These are phyloP conservation scores for Thelonectria rubi DNA, from an alignment of 2,329 filamentous ascomycete species.

Conservation along the genomic window DNA sequence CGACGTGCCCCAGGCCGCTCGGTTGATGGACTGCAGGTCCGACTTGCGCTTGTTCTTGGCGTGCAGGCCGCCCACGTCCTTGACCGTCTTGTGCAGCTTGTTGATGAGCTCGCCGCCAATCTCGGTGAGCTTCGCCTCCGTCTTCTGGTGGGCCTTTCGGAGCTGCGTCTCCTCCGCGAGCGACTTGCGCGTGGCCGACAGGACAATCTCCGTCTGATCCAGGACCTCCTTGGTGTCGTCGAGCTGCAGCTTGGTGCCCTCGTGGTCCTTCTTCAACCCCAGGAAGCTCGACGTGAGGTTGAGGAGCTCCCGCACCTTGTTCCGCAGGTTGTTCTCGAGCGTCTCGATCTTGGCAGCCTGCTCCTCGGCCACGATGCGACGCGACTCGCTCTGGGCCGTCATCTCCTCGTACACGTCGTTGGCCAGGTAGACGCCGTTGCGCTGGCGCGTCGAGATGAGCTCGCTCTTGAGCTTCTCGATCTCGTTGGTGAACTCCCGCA, in stretches of 20 bases:
- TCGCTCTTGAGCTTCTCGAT: slow-evolving; percentile 96
- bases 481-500: slow-evolving; percentile 89
- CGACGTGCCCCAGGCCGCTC: slow-evolving; percentile 79
- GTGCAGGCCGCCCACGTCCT: slow-evolving; percentile 82
- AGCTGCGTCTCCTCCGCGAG: slow-evolving; percentile 83
- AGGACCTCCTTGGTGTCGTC: slow-evolving; percentile 84
- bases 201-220: slow-evolving; percentile 86
- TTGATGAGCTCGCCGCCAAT: slow-evolving; percentile 81
- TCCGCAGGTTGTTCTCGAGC: slow-evolving; percentile 87
- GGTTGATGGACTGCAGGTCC: slow-evolving; percentile 82
- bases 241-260: slow-evolving; percentile 75
- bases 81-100: slow-evolving; percentile 79
- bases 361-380: slow-evolving; percentile 90
- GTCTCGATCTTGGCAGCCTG: slow-evolving; percentile 92
- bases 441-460: slow-evolving; percentile 88
- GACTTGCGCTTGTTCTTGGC: slow-evolving; percentile 89
- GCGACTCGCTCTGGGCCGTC: slow-evolving; percentile 89
- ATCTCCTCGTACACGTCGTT: slow-evolving; percentile 91
- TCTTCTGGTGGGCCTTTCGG: slow-evolving; percentile 84
- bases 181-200: slow-evolving; percentile 78
- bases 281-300: slow-evolving; percentile 87
- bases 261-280: slow-evolving; percentile 88
- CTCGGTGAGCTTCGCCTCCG: slow-evolving; percentile 78
- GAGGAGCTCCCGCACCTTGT: slow-evolving; percentile 94
- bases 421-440: slow-evolving; percentile 94